Conservation (phyloP, 306 rosid species). For the Carpinus fangiana region DNA sequence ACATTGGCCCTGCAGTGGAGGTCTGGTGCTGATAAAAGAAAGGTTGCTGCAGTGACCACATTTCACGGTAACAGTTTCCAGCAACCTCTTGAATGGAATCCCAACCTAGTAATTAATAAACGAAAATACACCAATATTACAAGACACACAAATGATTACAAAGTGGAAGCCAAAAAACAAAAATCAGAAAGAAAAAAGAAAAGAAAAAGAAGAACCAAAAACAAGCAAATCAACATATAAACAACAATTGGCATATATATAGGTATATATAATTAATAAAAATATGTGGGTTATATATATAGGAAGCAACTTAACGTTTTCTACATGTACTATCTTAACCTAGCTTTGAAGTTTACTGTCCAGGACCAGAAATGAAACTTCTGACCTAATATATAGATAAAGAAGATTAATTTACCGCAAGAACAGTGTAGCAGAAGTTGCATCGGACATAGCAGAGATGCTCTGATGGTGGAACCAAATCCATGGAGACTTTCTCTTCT, state of each 20-base stretch:
- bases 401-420: constrained; percentile 51
- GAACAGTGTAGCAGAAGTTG: constrained; percentile 96
- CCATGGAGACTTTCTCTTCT: constrained; percentile 74
- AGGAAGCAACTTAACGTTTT: neutral
- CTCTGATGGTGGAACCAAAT: constrained; percentile 67
- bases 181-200: too few species aligned
- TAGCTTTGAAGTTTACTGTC: neutral
- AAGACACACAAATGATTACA: neutral
- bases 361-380: neutral
- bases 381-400: neutral
- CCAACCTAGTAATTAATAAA: constrained; percentile 59
- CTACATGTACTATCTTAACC: neutral
- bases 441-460: constrained; percentile 96
- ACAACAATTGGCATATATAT: neutral
- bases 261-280: neutral
- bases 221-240: neutral
- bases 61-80: constrained; percentile 97
- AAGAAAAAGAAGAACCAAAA: too few species aligned
- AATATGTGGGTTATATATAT: neutral
- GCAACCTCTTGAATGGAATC: constrained; percentile 80
- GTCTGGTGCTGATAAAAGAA: constrained; percentile 83
- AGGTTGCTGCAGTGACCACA: constrained; percentile 98
- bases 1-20: constrained; percentile 64
- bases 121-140: neutral
- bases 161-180: neutral